phyloP scores from a whole-genome alignment of 2,329 filamentous ascomycete species.

The Trichophyton mentagrophytes region DNA sequence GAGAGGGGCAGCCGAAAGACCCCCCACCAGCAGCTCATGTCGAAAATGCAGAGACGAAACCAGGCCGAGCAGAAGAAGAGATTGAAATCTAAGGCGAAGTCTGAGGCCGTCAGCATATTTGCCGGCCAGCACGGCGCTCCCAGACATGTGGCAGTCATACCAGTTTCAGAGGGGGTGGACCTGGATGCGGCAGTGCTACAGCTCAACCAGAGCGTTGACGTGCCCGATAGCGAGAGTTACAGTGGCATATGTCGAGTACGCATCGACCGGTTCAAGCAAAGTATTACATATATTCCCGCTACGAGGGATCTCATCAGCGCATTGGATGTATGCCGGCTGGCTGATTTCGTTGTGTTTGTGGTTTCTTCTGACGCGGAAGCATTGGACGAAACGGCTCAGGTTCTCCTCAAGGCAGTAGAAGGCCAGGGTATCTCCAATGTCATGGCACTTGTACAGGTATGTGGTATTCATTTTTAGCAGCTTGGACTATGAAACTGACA shows the following conservation, averaged over 20 bases:
- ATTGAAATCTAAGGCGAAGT: constrained; percentile 70
- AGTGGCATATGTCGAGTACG: constrained; percentile 50
- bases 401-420: constrained; percentile 75
- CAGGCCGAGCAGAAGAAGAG: constrained; percentile 83
- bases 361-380: constrained; percentile 64
- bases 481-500: neutral
- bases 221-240: constrained; percentile 51
- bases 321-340: constrained; percentile 72
- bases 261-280: constrained; percentile 90
- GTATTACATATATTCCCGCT: constrained; percentile 68
- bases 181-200: constrained; percentile 52
- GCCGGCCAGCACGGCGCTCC: constrained; percentile 76
- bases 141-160: constrained; percentile 75
- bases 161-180: constrained; percentile 63
- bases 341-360: constrained; percentile 82
- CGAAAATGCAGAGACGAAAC: constrained; percentile 88
- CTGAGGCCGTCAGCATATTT: constrained; percentile 69
- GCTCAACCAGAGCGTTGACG: constrained; percentile 68
- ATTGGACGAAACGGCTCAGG: constrained; percentile 71
- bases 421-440: constrained; percentile 89
- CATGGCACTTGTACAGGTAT: constrained; percentile 62
- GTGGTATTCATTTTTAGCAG: neutral
- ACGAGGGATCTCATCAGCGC: constrained; percentile 62
- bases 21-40: constrained; percentile 92
- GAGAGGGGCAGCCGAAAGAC: constrained; percentile 70